A percentile compares a stretch with the other conserved stretches of the same genome.
Conservation (phyloP, 176 grass and related monocot genomes). For the Zoysia japonica region DNA sequence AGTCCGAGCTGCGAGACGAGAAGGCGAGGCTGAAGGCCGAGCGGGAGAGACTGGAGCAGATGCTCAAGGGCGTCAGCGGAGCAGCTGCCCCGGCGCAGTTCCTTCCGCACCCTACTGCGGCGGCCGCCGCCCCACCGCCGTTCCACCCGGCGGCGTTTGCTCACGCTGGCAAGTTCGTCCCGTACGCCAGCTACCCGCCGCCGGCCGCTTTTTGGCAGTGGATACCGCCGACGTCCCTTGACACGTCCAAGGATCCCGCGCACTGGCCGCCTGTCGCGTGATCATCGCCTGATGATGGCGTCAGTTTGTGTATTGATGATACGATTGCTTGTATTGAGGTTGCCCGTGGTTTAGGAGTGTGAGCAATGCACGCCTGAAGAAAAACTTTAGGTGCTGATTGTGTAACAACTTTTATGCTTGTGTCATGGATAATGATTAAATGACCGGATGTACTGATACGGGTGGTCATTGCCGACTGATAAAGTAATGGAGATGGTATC, state of each 20-base stretch:
- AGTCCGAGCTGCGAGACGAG: constrained; percentile 82
- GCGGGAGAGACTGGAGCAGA: constrained; percentile 81
- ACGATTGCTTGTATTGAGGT: neutral
- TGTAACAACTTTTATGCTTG: constrained; percentile 39
- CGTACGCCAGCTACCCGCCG: constrained; percentile 62
- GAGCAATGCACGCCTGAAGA: constrained; percentile 15
- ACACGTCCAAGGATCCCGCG: constrained; percentile 84
- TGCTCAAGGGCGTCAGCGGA: constrained; percentile 56
- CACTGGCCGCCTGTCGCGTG: constrained; percentile 93
- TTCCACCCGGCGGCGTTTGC: constrained; percentile 52
- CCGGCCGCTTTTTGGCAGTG: constrained; percentile 80
- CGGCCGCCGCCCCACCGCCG: constrained; percentile 26
- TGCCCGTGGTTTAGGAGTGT: constrained; percentile 32
- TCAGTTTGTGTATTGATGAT: neutral
- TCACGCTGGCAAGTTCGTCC: constrained; percentile 53
- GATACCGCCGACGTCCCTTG: constrained; percentile 86
- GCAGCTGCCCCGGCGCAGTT: constrained; percentile 49
- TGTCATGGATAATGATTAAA: constrained; percentile 34
- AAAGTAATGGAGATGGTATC: neutral
- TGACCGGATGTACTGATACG: constrained; percentile 1
- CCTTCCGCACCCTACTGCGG: constrained; percentile 48
- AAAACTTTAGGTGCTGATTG: constrained; percentile 27
- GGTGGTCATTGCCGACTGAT: constrained; percentile 24
- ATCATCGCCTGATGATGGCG: neutral
- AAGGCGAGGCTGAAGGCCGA: constrained; percentile 83